Evolutionary conservation across 2,329 filamentous ascomycete species (phyloP).

Genomic region (Sporothrix globosa): DNA sequence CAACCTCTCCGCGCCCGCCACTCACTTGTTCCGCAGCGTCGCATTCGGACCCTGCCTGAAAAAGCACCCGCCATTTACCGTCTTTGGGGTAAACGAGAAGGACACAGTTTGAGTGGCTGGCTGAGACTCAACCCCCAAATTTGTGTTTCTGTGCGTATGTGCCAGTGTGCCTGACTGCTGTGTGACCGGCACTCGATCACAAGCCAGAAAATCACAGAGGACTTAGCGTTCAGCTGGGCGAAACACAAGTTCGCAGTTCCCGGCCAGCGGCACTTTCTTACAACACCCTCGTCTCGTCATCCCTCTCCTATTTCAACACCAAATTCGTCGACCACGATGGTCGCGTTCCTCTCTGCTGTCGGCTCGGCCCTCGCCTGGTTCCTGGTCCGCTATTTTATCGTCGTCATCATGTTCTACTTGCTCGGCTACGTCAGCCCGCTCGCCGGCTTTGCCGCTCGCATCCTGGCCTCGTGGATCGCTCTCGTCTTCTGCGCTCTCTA

Average conservation of each 20-base stretch:
- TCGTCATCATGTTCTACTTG: conserved; percentile 63
- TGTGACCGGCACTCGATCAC: background rate
- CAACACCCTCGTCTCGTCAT: background rate
- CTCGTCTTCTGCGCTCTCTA: conserved; percentile 66
- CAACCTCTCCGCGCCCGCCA: background rate
- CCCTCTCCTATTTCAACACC: background rate
- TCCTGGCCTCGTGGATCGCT: conserved; percentile 66
- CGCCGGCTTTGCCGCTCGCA: conserved; percentile 70
- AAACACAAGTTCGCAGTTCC: background rate
- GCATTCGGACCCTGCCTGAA: background rate
- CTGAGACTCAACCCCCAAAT: background rate
- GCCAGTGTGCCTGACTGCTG: background rate
- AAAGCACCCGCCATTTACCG: background rate
- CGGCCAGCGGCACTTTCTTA: background rate
- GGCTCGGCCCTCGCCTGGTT: conserved; percentile 50
- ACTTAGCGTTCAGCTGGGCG: conserved; percentile 1
- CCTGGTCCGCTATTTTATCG: conserved; percentile 55
- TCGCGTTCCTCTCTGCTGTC: conserved; percentile 15
- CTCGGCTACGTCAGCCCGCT: conserved; percentile 61
- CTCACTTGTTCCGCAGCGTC: background rate
- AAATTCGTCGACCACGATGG: conserved; percentile 8
- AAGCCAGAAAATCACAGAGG: conserved; percentile 14
- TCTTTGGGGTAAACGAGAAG: conserved; percentile 1
- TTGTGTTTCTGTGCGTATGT: conserved; percentile 3
- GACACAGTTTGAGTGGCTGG: conserved; percentile 11